Conservation (phyloP, 2,329 filamentous ascomycete species). For the Ophiostoma sp. region DNA sequence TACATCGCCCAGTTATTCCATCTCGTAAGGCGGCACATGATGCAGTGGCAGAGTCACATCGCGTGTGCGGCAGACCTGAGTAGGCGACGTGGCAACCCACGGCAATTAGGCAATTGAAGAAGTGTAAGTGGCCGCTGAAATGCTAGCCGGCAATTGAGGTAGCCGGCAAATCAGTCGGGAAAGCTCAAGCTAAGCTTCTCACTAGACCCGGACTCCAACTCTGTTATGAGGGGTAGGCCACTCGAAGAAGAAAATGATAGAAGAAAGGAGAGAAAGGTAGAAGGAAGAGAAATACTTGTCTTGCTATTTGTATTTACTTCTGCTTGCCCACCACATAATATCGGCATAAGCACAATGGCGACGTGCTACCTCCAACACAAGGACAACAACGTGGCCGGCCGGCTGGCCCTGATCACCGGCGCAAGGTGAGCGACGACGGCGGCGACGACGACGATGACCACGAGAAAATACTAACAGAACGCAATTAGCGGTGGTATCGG, state of each 20-base stretch:
- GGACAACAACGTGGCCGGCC: conserved; percentile 34
- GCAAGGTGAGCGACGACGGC: conserved; percentile 25
- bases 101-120: background rate
- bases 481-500: conserved; percentile 29
- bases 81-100: background rate
- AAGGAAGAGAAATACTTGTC: background rate
- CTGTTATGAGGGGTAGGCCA: conserved; percentile 1
- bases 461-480: background rate
- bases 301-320: background rate
- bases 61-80: background rate
- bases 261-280: too few species aligned
- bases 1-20: background rate
- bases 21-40: background rate
- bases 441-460: background rate
- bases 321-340: background rate
- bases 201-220: background rate
- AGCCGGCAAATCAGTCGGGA: background rate
- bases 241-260: too few species aligned
- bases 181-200: background rate
- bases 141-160: background rate
- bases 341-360: conserved; percentile 2
- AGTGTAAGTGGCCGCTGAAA: background rate
- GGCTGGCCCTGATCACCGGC: conserved; percentile 35
- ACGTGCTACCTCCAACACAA: conserved; percentile 19
- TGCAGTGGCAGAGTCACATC: background rate